A percentile compares a stretch with the other conserved stretches of the same genome.
These are phyloP conservation scores for Houttuynia cordata DNA, from an alignment of 164 flowering plant genomes.

Conservation along the genomic window DNA sequence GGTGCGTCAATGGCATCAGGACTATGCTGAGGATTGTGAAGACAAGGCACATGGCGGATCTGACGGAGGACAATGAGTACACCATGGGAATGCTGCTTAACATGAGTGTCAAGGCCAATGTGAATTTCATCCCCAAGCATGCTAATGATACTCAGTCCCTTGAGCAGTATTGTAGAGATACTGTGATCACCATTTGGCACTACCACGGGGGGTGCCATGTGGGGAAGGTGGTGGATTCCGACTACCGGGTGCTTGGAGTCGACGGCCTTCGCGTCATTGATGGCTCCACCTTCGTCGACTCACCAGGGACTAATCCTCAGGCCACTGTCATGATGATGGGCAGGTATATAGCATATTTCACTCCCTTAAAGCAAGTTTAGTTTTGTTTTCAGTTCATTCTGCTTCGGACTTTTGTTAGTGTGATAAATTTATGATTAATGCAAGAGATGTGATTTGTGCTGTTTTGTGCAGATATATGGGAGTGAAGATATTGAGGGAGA, in stretches of 20 bases:
- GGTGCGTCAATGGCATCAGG: constrained; percentile 70
- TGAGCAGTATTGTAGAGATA: constrained; percentile 79
- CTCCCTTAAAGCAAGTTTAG: background rate
- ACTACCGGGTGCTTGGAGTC: constrained; percentile 51
- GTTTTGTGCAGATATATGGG: constrained; percentile 75
- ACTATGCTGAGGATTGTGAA: constrained; percentile 34
- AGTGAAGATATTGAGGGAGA: constrained; percentile 60
- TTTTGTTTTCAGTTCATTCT: background rate
- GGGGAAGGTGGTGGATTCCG: constrained; percentile 45
- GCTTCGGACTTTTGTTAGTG: background rate
- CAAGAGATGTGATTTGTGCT: background rate
- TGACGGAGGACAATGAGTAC: constrained; percentile 23
- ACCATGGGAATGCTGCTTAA: constrained; percentile 41
- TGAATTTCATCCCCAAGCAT: constrained; percentile 74
- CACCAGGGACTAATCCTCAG: constrained; percentile 91
- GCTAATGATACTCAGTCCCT: constrained; percentile 50
- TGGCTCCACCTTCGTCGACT: constrained; percentile 47
- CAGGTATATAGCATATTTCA: constrained; percentile 31
- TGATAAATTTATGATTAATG: background rate
- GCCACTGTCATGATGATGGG: constrained; percentile 91
- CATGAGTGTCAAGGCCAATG: constrained; percentile 56
- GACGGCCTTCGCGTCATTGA: constrained; percentile 52
- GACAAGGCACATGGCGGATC: constrained; percentile 33
- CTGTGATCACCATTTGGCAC: constrained; percentile 86
- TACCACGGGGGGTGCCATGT: constrained; percentile 85